Percentiles rank a stretch among this genome's conserved stretches.
Conservation (phyloP, 2,329 filamentous ascomycete genomes). For the Ascochyta viciae-villosae region DNA sequence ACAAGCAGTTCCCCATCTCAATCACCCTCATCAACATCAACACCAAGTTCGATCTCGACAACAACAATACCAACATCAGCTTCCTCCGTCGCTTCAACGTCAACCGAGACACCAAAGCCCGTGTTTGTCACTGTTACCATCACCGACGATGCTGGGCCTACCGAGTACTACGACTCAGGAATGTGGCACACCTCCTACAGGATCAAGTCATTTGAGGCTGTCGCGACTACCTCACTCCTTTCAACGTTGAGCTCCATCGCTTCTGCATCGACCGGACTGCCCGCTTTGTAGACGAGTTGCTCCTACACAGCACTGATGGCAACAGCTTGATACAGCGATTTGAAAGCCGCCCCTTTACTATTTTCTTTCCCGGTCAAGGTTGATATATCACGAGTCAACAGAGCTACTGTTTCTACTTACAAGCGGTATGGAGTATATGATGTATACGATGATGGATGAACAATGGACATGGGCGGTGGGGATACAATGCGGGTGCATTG, state of each 20-base stretch:
- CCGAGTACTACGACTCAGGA: slow-evolving; percentile 54
- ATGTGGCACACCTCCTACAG: slow-evolving; percentile 55
- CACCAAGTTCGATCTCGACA: slow-evolving; percentile 20
- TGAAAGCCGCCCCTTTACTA: not conserved
- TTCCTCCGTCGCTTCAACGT: slow-evolving; percentile 17
- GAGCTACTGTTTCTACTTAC: not conserved
- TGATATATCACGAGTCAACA: not conserved
- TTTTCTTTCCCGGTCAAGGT: not conserved
- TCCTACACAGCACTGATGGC: not conserved
- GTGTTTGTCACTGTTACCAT: slow-evolving; percentile 42
- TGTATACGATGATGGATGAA: slow-evolving; percentile 15
- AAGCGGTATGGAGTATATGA: not conserved
- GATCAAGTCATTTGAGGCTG: slow-evolving; percentile 42
- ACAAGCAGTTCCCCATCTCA: slow-evolving; percentile 19
- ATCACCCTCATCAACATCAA: slow-evolving; percentile 12
- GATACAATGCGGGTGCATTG: slow-evolving; percentile 17
- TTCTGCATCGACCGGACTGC: slow-evolving; percentile 12
- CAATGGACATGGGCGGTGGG: slow-evolving; percentile 12
- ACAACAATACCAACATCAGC: slow-evolving; percentile 12
- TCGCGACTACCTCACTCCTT: slow-evolving; percentile 7
- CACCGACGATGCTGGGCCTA: slow-evolving; percentile 34
- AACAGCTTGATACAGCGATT: not conserved
- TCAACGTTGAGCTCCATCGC: slow-evolving; percentile 5
- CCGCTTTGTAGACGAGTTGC: slow-evolving; percentile 10
- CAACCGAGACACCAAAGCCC: slow-evolving; percentile 29